Evolutionary conservation across 2,329 filamentous ascomycete genomes (phyloP).

Genomic region (Diaporthe ilicicola): DNA sequence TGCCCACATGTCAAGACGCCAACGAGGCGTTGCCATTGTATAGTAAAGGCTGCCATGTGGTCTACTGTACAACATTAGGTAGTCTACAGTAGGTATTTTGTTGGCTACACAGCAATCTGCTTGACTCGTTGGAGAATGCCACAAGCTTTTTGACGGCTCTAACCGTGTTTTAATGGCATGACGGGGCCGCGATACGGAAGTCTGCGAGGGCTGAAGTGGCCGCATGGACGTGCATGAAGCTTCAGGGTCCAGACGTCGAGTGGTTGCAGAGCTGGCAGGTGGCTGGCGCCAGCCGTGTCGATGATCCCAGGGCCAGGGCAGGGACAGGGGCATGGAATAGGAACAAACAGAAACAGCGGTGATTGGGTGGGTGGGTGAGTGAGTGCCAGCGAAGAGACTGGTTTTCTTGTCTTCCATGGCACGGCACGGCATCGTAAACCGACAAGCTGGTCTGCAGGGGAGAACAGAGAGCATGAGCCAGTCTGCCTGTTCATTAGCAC

Average conservation of each 20-base stretch:
- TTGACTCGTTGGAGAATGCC: constrained; percentile 12
- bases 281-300: constrained; percentile 12
- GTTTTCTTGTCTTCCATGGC: background rate
- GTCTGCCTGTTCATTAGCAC: background rate
- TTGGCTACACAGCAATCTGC: background rate
- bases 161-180: constrained; percentile 18
- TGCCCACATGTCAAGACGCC: too few species aligned
- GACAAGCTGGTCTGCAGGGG: background rate
- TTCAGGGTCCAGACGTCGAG: constrained; percentile 21
- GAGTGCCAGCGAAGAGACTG: constrained; percentile 6
- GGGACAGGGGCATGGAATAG: background rate
- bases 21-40: too few species aligned
- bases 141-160: constrained; percentile 20
- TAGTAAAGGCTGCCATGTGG: too few species aligned
- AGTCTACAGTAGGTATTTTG: too few species aligned
- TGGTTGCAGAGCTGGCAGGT: constrained; percentile 5
- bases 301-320: background rate
- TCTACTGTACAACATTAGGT: too few species aligned
- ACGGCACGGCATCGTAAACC: too few species aligned
- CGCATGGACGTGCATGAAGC: constrained; percentile 18
- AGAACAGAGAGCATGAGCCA: too few species aligned
- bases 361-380: too few species aligned
- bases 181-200: background rate
- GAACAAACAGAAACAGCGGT: background rate
- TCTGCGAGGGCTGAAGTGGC: background rate